These are phyloP conservation scores for Rostrohypoxylon terebratum DNA, from an alignment of 495 filamentous ascomycete genomes.

Conservation along the genomic window DNA sequence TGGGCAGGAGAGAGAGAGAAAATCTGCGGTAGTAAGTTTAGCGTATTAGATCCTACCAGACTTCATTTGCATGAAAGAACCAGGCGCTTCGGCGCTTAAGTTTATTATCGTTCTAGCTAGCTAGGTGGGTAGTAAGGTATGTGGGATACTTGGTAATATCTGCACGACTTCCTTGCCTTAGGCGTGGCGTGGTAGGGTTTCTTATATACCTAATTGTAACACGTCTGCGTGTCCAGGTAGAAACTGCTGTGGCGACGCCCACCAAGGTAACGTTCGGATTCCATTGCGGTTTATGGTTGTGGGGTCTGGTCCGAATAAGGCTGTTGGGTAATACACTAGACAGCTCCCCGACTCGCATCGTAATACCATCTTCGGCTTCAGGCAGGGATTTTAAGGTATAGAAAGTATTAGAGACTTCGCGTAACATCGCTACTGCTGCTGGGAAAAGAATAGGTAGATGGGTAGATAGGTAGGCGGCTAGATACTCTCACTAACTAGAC, in stretches of 20 bases:
- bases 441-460: too few relatives aligned
- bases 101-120: neutral
- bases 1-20: neutral
- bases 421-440: neutral
- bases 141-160: neutral
- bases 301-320: neutral
- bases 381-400: neutral
- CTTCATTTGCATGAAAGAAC: neutral
- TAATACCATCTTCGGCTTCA: neutral
- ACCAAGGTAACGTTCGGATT: slow-evolving; percentile 13
- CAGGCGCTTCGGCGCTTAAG: slow-evolving; percentile 9
- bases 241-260: slow-evolving; percentile 9
- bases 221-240: neutral
- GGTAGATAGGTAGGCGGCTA: neutral
- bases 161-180: neutral
- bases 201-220: neutral
- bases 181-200: neutral
- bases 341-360: slow-evolving; percentile 2
- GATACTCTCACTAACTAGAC: neutral
- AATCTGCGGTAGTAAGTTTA: neutral
- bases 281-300: slow-evolving; percentile 14
- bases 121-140: neutral
- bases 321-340: neutral
- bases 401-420: neutral
- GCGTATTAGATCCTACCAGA: neutral